phyloP scores from a whole-genome alignment of 345 rosid species.

The Hibiscus syriacus region DNA sequence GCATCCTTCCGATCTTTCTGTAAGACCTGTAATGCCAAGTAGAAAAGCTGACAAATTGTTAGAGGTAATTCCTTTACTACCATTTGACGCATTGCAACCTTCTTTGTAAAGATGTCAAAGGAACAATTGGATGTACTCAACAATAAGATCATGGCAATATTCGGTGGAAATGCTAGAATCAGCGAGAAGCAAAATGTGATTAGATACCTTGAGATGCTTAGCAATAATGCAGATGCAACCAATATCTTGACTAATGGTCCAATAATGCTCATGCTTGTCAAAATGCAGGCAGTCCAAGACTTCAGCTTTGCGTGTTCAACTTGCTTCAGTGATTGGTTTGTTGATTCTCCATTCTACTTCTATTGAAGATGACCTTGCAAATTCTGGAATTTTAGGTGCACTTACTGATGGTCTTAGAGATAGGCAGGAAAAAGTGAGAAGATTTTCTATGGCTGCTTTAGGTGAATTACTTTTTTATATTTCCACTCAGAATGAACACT shows the following conservation, averaged over 20 bases:
- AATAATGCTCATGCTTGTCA: conserved; percentile 81
- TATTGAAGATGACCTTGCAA: conserved; percentile 76
- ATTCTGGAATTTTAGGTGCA: conserved; percentile 82
- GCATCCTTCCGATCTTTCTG: conserved; percentile 95
- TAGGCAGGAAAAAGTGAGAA: conserved; percentile 89
- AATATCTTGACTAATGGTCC: conserved; percentile 86
- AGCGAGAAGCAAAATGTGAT: conserved; percentile 87
- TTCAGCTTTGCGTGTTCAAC: conserved; percentile 79
- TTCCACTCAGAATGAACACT: conserved; percentile 83
- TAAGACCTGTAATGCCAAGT: conserved; percentile 96
- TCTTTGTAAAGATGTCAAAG: conserved; percentile 69
- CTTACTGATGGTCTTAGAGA: conserved; percentile 85
- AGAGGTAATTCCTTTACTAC: conserved; percentile 56
- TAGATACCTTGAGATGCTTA: conserved; percentile 81
- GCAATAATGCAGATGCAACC: conserved; percentile 82
- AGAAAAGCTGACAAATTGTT: conserved; percentile 70
- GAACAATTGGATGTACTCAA: conserved; percentile 61
- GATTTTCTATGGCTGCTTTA: conserved; percentile 95
- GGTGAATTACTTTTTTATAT: conserved; percentile 92
- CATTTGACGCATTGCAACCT: conserved; percentile 63
- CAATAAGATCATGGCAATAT: conserved; percentile 44
- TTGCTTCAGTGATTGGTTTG: conserved; percentile 87
- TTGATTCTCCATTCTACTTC: conserved; percentile 82
- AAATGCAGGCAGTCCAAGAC: conserved; percentile 83
- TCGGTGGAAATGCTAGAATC: conserved; percentile 59